A percentile compares a stretch with the other conserved stretches of the same genome.
These are phyloP conservation scores for Hippophae rhamnoides DNA, from an alignment of 306 rosid species.

Conservation along the genomic window DNA sequence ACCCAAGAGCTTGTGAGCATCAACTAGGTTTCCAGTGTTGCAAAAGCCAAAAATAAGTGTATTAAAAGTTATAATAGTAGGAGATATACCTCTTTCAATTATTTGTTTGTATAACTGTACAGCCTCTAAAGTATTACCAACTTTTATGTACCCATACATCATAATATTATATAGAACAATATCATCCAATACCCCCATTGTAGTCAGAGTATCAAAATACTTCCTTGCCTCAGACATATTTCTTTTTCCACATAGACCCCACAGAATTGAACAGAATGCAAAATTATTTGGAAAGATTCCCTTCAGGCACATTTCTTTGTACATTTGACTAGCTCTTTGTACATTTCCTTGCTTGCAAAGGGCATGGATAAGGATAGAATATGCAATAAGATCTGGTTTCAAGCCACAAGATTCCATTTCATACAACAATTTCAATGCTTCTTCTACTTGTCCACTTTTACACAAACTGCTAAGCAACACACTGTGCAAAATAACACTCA, in stretches of 20 bases:
- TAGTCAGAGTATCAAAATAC: conserved; percentile 27
- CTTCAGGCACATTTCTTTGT: conserved; percentile 34
- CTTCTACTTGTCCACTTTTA: conserved; percentile 36
- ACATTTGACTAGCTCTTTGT: conserved; percentile 32
- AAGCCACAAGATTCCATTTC: conserved; percentile 34
- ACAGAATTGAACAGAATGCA: conserved; percentile 27
- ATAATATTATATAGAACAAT: conserved; percentile 41
- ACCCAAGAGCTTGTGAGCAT: conserved; percentile 30
- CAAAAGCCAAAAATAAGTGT: conserved; percentile 40
- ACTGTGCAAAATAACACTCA: conserved; percentile 30
- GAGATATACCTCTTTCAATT: conserved; percentile 27
- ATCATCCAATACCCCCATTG: conserved; percentile 18
- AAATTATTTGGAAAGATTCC: conserved; percentile 29
- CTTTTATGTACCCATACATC: conserved; percentile 36
- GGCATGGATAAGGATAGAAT: conserved; percentile 40
- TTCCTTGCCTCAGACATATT: conserved; percentile 35
- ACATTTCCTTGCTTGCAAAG: conserved; percentile 42
- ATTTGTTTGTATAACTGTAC: conserved; percentile 26
- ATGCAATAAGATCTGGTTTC: conserved; percentile 35
- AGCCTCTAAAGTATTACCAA: conserved; percentile 26
- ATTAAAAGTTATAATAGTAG: conserved; percentile 41
- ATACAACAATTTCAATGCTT: conserved; percentile 29
- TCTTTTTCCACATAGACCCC: conserved; percentile 30
- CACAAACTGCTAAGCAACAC: conserved; percentile 40
- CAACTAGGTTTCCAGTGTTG: conserved; percentile 26